Base-by-base conservation (phyloP, 2,329 filamentous ascomycete species). In the Phoma sp. region DNA sequence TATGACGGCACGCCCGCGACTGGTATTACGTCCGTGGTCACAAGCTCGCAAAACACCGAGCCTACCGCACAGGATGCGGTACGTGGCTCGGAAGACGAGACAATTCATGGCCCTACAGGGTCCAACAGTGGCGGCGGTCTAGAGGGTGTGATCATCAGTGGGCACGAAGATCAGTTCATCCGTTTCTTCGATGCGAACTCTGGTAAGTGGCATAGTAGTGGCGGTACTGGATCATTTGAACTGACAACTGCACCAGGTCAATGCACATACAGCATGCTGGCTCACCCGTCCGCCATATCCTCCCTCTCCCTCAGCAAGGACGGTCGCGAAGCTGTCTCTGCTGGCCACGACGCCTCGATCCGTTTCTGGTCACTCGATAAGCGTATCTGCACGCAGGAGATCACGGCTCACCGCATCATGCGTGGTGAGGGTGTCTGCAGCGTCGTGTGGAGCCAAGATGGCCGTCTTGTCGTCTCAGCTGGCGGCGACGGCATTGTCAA, bases 261-360 rank as follows among this genome's bases (percentile, higher is more conserved):
- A 92, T 97, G 93, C 79, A 98, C 95, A 61, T 99, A 99, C 78
- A 96, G 90, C 70, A 99, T 99, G 95, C 86, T 98, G 56, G 95
- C 95, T 6, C 95, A 99, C 68, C 92, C 95, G 0, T 90, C 93
- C 3, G 89, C 95, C 52, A 97, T 99, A 63, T 96, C 95, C 1
- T 89, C 91, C 24, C 84, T 99, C 5, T 96, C 92, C 0, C 85
- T 99, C 19, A 96, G 92, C 64, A 95, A 94, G 13, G 94, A 98
- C 71, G 93, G 94, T 40, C 88, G 89, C 55, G 95, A 99, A 80
- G 88, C 97, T 10, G 94, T 99, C 43, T 97, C 92, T 40, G 95
- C 92, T 1, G 95, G 95, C 21, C 95, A 99, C 74, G 95, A 99
- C 73, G 94, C 94, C 48, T 95, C 91, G 52, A 86, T 99, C 52